Base-by-base conservation (phyloP, 192 early-diverging fungal species). In the Podila verticillata region DNA sequence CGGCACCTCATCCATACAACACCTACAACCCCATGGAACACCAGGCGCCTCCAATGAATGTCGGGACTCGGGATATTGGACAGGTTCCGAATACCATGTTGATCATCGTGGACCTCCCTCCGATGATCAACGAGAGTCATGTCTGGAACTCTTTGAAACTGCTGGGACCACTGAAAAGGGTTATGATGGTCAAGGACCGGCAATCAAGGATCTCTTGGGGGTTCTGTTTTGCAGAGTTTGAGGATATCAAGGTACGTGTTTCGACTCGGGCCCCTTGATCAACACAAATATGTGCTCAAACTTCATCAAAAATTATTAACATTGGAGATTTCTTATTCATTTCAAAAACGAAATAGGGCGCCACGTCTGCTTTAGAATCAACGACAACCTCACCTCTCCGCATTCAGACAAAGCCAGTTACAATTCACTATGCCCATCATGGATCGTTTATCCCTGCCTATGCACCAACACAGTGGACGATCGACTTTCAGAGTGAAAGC, bases 391-490 rank as follows among this genome's bases (percentile, higher is more conserved):
- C 48, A 60, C 59, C 15, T 73, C 24, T 54, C 51, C 51, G 51
- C 4, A 54, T 93, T 36, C 89, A 90, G 66, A 68, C 62, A 19
- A 75, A 82, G 15, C 34, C 61, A 2, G 84, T 90, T 13, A 56
- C 63, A 24, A 63, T 90, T 1, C 69, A 87, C 1, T 93, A 85
- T 70, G 87, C 91, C n/a, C 73, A 87, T 60, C 71, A 74, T 13
- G 85, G 77, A 39, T 86, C 87, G 31, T 92, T 93, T 75, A 81
- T 89, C 26, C 89, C 89, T 10, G 87, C 86, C 1, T 93, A 91
- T 72, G 85, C 83, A 13, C 83, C 84, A n/a, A 85, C 88, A 58
- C 81, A 86, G 64, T 91, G 89, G 88, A 85, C 88, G 1, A 81
- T 89, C 26, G 73, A 66, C 24, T 73, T 82, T 28, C 63, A 69